Evolutionary conservation across 352 stramenopile species (phyloP).

Genomic region (Phytophthora citricola): DNA sequence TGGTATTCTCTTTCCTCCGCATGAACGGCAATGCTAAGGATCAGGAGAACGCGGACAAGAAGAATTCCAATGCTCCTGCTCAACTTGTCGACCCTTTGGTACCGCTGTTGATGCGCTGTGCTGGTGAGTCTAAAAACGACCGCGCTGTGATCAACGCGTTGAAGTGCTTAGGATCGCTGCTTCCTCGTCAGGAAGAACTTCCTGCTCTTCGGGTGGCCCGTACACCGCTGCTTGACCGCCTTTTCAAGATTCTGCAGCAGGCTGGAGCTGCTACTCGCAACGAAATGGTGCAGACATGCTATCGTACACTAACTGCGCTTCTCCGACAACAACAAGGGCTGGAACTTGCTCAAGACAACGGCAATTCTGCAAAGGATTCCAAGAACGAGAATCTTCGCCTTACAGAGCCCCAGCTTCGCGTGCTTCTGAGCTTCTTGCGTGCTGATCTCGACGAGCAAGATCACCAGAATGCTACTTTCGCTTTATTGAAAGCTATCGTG

Average conservation of each 20-base stretch:
- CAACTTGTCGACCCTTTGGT: conserved; percentile 93
- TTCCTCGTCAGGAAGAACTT: conserved; percentile 84
- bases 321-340: conserved; percentile 63
- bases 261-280: conserved; percentile 91
- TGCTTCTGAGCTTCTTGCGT: conserved; percentile 93
- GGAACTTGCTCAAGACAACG: conserved; percentile 38
- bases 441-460: conserved; percentile 93
- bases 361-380: conserved; percentile 13
- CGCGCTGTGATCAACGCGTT: conserved; percentile 93
- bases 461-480: conserved; percentile 96
- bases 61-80: conserved; percentile 32
- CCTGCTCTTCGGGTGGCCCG: conserved; percentile 88
- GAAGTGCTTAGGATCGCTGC: conserved; percentile 91
- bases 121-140: conserved; percentile 92
- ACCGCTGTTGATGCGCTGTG: conserved; percentile 91
- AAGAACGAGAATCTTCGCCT: conserved; percentile 63
- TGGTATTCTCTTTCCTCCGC: conserved; percentile 77
- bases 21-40: conserved; percentile 37
- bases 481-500: conserved; percentile 93
- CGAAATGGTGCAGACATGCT: conserved; percentile 96
- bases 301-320: conserved; percentile 92
- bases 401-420: conserved; percentile 76
- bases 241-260: conserved; percentile 93
- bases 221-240: conserved; percentile 85
- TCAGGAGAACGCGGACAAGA: conserved; percentile 20